Conservation (phyloP, 225 moss, liverwort and hornwort species). For the Climacium dendroides region DNA sequence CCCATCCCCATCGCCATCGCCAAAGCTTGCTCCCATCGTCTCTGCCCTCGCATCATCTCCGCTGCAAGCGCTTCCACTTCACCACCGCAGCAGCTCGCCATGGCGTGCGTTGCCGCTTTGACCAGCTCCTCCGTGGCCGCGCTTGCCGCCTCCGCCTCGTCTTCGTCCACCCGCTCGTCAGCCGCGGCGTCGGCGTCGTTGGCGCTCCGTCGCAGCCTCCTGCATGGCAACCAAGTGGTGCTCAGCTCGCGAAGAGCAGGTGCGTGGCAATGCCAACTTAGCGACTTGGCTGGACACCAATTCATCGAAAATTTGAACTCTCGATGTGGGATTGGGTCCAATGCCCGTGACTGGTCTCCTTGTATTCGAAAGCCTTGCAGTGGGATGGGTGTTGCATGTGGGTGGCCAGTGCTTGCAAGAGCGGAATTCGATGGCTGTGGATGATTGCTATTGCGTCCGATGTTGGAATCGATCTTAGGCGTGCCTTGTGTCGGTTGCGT, state of each 20-base stretch:
- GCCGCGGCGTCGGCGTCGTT: conserved; percentile 11
- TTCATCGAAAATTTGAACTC: not conserved
- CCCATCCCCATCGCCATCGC: no score
- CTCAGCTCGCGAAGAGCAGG: conserved; percentile 36
- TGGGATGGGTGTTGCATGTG: not conserved
- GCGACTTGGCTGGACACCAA: no score
- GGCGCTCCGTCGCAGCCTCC: conserved; percentile 22
- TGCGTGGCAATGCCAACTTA: not conserved
- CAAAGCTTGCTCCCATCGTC: not conserved
- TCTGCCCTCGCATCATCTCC: no score
- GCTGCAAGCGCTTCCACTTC: not conserved
- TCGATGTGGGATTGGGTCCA: not conserved
- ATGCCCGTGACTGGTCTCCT: not conserved
- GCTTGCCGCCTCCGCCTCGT: not conserved
- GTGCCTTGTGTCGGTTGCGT: not conserved
- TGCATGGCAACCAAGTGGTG: conserved; percentile 39
- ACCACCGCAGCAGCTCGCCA: not conserved
- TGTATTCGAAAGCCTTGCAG: not conserved
- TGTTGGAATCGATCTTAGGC: not conserved
- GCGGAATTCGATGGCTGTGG: not conserved
- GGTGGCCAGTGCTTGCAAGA: not conserved
- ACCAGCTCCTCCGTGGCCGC: conserved; percentile 31
- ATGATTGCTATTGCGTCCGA: not conserved
- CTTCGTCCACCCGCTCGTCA: conserved; percentile 1
- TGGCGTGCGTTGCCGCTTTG: conserved; percentile 71